Evolutionary conservation across 345 rosid genomes (phyloP).

Genomic region (Ailanthus altissimus): DNA sequence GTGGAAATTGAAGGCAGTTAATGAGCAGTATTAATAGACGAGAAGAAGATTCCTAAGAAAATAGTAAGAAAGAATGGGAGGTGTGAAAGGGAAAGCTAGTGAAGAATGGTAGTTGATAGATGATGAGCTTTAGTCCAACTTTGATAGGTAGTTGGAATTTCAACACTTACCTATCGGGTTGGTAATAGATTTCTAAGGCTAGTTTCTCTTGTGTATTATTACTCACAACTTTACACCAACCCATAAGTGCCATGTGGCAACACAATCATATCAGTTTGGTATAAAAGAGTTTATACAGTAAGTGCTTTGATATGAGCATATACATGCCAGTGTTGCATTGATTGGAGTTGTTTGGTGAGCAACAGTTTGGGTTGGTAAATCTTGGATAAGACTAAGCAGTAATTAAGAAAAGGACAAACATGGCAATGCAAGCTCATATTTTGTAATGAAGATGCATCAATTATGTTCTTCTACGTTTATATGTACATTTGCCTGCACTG

Average conservation of each 20-base stretch:
- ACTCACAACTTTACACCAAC: neutral
- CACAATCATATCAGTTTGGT: neutral
- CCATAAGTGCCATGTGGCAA: neutral
- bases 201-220: neutral
- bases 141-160: constrained; percentile 51
- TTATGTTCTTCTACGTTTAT: too few relatives aligned
- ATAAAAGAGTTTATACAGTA: too few relatives aligned
- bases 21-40: constrained; percentile 16
- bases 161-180: constrained; percentile 19
- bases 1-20: constrained; percentile 13
- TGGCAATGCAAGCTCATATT: too few relatives aligned
- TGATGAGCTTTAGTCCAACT: constrained; percentile 31
- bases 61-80: neutral
- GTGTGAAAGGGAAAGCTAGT: constrained; percentile 1
- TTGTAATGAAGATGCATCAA: too few relatives aligned
- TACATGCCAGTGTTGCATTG: neutral
- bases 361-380: too few relatives aligned
- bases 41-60: neutral
- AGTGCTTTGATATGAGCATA: neutral
- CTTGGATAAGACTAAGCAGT: neutral
- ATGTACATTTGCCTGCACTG: too few relatives aligned
- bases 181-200: neutral
- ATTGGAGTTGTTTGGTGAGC: constrained; percentile 6
- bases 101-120: constrained; percentile 52
- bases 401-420: constrained; percentile 8